These are phyloP conservation scores for Spinacia oleracea DNA, from an alignment of 179 eudicot genomes.

Conservation along the genomic window DNA sequence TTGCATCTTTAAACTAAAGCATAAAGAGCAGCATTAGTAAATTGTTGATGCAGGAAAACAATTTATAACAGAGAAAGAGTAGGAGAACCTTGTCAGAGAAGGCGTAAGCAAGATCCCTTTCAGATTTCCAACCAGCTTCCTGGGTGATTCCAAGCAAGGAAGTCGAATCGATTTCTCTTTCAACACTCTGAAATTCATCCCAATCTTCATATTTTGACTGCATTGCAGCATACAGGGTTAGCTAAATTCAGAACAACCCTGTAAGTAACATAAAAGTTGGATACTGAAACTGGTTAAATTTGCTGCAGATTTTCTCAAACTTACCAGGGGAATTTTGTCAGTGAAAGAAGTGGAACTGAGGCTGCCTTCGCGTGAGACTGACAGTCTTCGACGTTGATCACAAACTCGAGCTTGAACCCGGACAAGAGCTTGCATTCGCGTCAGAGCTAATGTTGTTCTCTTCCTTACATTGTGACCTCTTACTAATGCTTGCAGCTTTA, in stretches of 20 bases:
- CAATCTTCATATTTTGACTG: constrained; percentile 58
- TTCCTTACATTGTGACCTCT: constrained; percentile 76
- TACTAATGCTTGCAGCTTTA: constrained; percentile 72
- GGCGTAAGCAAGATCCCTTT: constrained; percentile 76
- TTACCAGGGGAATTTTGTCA: constrained; percentile 31
- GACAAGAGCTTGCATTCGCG: constrained; percentile 61
- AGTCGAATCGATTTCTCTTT: constrained; percentile 52
- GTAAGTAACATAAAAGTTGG: neutral
- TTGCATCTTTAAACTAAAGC: constrained; percentile 27
- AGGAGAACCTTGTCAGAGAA: constrained; percentile 66
- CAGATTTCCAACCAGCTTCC: constrained; percentile 63
- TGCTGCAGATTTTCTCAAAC: constrained; percentile 7
- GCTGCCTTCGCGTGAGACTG: constrained; percentile 38
- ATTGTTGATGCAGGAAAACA: constrained; percentile 4
- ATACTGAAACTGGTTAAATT: neutral
- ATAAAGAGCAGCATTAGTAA: constrained; percentile 14
- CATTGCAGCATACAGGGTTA: neutral
- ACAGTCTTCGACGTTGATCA: constrained; percentile 72
- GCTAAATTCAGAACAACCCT: neutral
- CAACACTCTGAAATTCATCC: constrained; percentile 52
- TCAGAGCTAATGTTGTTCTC: constrained; percentile 61
- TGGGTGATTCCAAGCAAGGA: constrained; percentile 56
- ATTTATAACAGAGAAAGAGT: neutral
- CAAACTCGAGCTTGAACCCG: constrained; percentile 68
- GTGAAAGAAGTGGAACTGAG: constrained; percentile 28